Conservation (phyloP, 1,284 basidiomycete genomes). For the Ganoderma lingzhi region DNA sequence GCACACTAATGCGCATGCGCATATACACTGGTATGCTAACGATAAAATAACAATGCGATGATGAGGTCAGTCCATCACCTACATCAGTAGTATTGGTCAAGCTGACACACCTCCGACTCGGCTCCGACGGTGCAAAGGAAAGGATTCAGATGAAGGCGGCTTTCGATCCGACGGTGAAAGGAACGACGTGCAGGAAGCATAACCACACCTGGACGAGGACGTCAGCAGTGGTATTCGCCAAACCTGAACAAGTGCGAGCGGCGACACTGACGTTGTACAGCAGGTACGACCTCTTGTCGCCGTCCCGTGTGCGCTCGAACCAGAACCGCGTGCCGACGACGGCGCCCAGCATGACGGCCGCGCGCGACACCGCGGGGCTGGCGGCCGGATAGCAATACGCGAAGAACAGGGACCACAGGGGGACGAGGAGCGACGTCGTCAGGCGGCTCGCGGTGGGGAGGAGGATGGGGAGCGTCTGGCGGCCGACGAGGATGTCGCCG, state of each 20-base stretch:
- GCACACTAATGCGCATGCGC: too few species aligned
- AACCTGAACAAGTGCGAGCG: too few species aligned
- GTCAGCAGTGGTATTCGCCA: too few species aligned
- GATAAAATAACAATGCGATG: too few species aligned
- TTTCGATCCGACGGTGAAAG: background rate
- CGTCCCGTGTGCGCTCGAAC: background rate
- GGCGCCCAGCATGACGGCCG: background rate
- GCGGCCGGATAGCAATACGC: background rate
- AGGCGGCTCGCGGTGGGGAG: conserved; percentile 34
- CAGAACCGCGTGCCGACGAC: background rate
- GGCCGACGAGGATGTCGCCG: conserved; percentile 45
- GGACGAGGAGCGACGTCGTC: conserved; percentile 2
- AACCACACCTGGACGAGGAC: background rate
- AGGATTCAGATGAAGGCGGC: background rate
- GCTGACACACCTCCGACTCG: too few species aligned
- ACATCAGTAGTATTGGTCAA: too few species aligned
- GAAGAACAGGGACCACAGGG: conserved; percentile 16
- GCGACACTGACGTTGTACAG: conserved; percentile 7
- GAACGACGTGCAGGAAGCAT: background rate
- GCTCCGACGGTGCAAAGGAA: too few species aligned
- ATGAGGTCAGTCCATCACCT: too few species aligned
- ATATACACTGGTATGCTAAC: too few species aligned
- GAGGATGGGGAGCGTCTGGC: conserved; percentile 47
- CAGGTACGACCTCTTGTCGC: conserved; percentile 2
- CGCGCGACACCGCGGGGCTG: too few species aligned